Conservation (phyloP, 2,329 filamentous ascomycete species). For the Tolypocladium paradoxum region DNA sequence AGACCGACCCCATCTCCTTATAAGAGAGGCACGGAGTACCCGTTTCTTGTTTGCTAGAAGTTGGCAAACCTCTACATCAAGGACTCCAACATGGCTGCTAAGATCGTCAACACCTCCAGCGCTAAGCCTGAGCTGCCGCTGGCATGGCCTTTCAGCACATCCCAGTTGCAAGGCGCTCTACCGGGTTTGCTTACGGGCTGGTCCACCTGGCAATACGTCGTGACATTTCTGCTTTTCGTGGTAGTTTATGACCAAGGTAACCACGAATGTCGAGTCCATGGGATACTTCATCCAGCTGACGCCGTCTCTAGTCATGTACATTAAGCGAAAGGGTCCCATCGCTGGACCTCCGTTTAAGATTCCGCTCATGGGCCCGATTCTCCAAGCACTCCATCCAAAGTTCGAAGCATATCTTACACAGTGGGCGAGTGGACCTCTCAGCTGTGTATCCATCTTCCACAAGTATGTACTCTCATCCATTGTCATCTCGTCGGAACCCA, state of each 20-base stretch:
- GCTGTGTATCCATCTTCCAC: constrained; percentile 77
- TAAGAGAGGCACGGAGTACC: not conserved
- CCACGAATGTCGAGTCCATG: not conserved
- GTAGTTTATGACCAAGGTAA: constrained; percentile 30
- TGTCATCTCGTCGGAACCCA: too few relatives aligned
- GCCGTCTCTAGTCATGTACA: constrained; percentile 41
- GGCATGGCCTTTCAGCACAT: not conserved
- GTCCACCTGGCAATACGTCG: constrained; percentile 18
- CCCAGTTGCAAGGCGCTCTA: not conserved
- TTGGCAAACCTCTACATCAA: not conserved
- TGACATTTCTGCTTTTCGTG: constrained; percentile 20
- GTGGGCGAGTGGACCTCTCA: constrained; percentile 68
- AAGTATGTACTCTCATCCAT: too few relatives aligned
- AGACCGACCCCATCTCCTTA: not conserved
- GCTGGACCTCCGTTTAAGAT: constrained; percentile 54
- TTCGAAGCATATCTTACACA: constrained; percentile 65
- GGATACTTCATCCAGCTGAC: not conserved
- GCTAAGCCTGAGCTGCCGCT: not conserved
- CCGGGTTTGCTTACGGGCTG: constrained; percentile 5
- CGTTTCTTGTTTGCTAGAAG: not conserved
- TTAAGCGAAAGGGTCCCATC: constrained; percentile 50
- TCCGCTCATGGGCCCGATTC: constrained; percentile 64
- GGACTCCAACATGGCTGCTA: not conserved
- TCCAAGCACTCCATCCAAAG: constrained; percentile 63
- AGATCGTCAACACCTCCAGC: not conserved